Evolutionary conservation across 345 rosid species (phyloP).

Genomic region (Ailanthus altissimus): DNA sequence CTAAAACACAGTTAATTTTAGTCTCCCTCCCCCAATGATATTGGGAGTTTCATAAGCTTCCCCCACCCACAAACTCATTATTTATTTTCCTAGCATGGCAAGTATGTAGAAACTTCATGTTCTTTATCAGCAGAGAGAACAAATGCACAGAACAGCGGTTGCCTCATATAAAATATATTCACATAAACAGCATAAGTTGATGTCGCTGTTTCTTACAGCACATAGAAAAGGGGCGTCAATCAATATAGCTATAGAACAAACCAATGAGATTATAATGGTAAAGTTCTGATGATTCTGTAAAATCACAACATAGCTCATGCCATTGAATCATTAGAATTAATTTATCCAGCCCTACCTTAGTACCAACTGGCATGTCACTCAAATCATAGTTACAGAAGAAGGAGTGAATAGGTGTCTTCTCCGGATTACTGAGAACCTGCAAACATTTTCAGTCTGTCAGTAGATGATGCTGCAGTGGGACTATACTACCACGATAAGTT

Average conservation of each 20-base stretch:
- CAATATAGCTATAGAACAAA: not conserved
- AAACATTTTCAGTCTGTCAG: conserved; percentile 17
- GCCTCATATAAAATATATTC: not conserved
- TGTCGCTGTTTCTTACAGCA: not conserved
- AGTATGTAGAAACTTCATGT: conserved; percentile 2
- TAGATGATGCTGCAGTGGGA: not conserved
- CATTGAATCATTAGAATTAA: not conserved
- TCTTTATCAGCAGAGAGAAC: not conserved
- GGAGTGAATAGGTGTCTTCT: conserved; percentile 68
- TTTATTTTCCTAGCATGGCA: not conserved
- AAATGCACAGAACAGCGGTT: not conserved
- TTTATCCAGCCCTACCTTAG: conserved; percentile 46
- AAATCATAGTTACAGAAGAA: conserved; percentile 68
- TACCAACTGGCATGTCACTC: conserved; percentile 69
- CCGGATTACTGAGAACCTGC: conserved; percentile 77
- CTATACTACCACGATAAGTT: not conserved
- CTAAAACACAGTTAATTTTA: too few species aligned
- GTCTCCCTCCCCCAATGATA: too few species aligned
- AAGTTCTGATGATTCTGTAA: not conserved
- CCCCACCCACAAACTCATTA: not conserved
- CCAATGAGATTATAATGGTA: not conserved
- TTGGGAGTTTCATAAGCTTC: not conserved
- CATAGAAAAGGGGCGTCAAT: not conserved
- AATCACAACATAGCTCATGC: not conserved
- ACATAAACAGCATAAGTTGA: not conserved